Evolutionary conservation across 2,329 filamentous ascomycete species (phyloP).

Genomic region (Arthroderma uncinatum): DNA sequence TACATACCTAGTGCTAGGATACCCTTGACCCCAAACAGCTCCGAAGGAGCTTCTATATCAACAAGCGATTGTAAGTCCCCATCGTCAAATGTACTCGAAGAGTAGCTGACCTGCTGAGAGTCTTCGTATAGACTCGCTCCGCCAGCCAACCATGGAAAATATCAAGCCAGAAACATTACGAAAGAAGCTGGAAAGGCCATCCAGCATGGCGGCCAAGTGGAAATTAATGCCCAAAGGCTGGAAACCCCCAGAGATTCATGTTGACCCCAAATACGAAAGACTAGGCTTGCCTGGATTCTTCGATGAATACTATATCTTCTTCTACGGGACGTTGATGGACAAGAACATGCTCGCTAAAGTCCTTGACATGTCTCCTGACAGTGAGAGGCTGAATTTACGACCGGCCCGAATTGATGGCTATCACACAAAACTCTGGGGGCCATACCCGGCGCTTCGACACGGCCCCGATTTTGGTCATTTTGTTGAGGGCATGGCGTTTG

Average conservation of each 20-base stretch:
- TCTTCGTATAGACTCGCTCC: neutral
- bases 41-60: neutral
- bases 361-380: conserved; percentile 13
- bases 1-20: no score
- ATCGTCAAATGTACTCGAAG: neutral
- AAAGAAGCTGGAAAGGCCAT: conserved; percentile 1
- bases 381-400: conserved; percentile 14
- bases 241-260: neutral
- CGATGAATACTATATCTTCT: conserved; percentile 21
- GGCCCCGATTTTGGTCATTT: conserved; percentile 5
- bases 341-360: conserved; percentile 19
- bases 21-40: neutral
- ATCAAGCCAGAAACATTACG: neutral
- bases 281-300: neutral
- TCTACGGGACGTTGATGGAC: conserved; percentile 29
- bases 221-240: neutral
- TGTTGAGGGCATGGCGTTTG: conserved; percentile 19
- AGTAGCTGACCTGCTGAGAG: neutral
- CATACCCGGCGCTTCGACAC: conserved; percentile 21
- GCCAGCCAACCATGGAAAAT: neutral
- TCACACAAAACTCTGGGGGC: conserved; percentile 22
- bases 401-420: conserved; percentile 19
- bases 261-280: neutral
- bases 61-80: neutral
- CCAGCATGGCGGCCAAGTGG: neutral